Conservation (phyloP, 306 rosid genomes). For the Castanospermum australe region DNA sequence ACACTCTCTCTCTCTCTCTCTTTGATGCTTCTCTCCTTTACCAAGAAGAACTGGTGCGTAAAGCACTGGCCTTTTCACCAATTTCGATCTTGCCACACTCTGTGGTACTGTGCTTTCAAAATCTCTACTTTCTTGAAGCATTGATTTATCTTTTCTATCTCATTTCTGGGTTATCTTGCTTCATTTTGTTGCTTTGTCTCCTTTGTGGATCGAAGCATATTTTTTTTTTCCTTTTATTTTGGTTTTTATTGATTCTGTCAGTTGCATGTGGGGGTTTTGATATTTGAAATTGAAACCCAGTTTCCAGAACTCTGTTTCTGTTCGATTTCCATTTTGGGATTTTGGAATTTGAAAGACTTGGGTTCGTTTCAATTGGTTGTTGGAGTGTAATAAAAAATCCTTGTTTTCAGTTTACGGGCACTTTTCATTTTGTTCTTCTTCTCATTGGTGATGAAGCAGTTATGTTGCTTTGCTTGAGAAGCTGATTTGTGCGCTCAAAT, state of each 20-base stretch:
- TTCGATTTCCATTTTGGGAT: not conserved
- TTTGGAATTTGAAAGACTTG: not conserved
- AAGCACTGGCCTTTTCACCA: not conserved
- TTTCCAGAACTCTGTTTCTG: not conserved
- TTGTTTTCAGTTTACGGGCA: not conserved
- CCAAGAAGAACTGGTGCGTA: not conserved
- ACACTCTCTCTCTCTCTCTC: not conserved
- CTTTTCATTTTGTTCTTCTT: not conserved
- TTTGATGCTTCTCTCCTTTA: not conserved
- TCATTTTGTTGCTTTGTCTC: not conserved
- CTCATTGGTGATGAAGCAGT: not conserved
- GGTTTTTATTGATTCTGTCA: not conserved
- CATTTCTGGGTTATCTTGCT: not conserved
- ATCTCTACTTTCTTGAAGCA: not conserved
- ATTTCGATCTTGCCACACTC: not conserved
- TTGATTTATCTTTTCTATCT: not conserved
- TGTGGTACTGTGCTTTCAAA: not conserved
- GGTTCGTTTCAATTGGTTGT: not conserved
- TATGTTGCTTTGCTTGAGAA: constrained; percentile 19
- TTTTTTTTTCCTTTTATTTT: not conserved
- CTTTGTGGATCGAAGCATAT: not conserved
- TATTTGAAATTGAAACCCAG: not conserved
- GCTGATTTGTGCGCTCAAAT: not conserved
- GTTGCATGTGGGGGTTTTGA: not conserved
- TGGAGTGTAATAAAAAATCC: not conserved